These are phyloP conservation scores for Curvularia eragrostidis DNA, from an alignment of 2,329 filamentous ascomycete species.

Conservation along the genomic window DNA sequence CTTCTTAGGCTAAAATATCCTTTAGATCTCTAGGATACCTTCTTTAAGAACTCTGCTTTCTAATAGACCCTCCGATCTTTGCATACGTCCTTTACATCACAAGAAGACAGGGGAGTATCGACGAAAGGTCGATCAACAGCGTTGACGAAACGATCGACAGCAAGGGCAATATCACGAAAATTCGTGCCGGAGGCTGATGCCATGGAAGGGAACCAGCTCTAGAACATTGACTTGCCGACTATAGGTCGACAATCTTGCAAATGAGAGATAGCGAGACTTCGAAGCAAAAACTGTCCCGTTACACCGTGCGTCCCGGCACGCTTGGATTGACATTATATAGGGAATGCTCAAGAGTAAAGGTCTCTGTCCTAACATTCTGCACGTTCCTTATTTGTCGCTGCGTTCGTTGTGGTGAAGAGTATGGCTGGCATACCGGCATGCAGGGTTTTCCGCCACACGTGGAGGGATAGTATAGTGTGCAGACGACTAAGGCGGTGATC, in stretches of 20 bases:
- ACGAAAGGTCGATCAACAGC: slow-evolving; percentile 5
- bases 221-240: not conserved
- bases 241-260: not conserved
- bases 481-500: no score
- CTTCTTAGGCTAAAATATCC: not conserved
- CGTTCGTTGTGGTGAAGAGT: no score
- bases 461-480: no score
- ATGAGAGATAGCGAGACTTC: slow-evolving; percentile 2
- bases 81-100: not conserved
- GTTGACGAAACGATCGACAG: slow-evolving; percentile 5
- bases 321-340: no score
- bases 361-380: no score
- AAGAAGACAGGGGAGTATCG: slow-evolving; percentile 3
- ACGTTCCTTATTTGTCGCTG: no score
- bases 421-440: no score
- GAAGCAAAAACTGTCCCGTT: no score
- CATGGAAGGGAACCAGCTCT: slow-evolving; percentile 1
- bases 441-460: no score
- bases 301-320: no score
- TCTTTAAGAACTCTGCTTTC: not conserved
- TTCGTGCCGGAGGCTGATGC: not conserved
- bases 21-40: not conserved
- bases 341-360: no score
- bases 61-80: slow-evolving; percentile 5
- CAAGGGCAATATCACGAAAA: slow-evolving; percentile 5